phyloP scores from a whole-genome alignment of 176 grass and related monocot species.

The Rhynchospora breviuscula region DNA sequence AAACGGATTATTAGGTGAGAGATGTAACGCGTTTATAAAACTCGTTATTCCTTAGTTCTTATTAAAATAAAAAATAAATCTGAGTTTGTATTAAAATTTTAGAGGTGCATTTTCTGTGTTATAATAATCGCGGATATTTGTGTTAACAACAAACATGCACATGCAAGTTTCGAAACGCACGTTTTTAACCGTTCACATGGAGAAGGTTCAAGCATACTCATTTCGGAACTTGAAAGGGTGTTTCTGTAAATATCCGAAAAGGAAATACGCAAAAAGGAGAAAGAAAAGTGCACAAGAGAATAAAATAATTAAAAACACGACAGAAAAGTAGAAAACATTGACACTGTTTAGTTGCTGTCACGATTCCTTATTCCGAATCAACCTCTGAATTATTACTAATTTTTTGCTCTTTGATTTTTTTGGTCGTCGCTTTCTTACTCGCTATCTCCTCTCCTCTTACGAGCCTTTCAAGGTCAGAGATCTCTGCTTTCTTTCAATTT shows the following conservation, averaged over 20 bases:
- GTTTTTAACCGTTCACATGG: no score
- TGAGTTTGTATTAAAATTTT: no score
- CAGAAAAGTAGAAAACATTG: conserved; percentile 11
- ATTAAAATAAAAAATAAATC: no score
- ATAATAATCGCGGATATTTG: no score
- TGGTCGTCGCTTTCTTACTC: conserved; percentile 8
- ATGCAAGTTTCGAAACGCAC: no score
- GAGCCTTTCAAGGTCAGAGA: conserved; percentile 25
- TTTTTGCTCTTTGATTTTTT: not conserved
- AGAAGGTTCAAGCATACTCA: not conserved
- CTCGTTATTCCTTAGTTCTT: no score
- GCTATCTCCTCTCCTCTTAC: conserved; percentile 8
- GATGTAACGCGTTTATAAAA: no score
- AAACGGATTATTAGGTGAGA: no score
- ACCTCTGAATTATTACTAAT: not conserved
- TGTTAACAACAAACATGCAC: no score
- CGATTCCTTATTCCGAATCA: conserved; percentile 9
- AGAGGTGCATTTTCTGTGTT: no score
- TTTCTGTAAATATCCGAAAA: not conserved
- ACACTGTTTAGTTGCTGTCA: conserved; percentile 29
- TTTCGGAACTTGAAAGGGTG: not conserved
- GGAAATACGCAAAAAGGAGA: not conserved
- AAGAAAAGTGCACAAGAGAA: not conserved
- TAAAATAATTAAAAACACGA: not conserved
- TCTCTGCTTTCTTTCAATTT: conserved; percentile 14